These are phyloP conservation scores for Huntiella abstrusa DNA, from an alignment of 2,329 filamentous ascomycete species.

Conservation along the genomic window DNA sequence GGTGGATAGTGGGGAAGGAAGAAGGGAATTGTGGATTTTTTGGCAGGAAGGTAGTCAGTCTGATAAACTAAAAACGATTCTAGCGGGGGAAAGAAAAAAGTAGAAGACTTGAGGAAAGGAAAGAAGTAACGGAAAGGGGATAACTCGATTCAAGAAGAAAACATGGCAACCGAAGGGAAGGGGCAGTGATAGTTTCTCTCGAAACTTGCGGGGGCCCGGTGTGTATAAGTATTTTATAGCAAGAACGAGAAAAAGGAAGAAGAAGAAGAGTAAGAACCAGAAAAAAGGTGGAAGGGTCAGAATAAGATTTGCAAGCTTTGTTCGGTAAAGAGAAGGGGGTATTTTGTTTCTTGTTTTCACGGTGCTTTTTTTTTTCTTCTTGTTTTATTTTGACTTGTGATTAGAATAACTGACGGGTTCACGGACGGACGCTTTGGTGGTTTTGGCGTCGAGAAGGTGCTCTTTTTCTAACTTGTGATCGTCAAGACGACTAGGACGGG, in stretches of 20 bases:
- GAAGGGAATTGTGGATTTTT: neutral
- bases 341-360: no score
- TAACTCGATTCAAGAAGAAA: no score
- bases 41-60: neutral
- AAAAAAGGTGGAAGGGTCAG: neutral
- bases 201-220: no score
- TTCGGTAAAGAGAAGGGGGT: neutral
- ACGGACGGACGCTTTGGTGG: no score
- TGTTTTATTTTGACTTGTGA: neutral
- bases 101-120: neutral
- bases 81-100: neutral
- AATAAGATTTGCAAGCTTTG: neutral
- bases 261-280: neutral
- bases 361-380: neutral
- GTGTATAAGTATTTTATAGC: no score
- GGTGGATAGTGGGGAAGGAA: neutral
- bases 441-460: no score
- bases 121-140: no score
- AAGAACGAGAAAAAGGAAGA: neutral
- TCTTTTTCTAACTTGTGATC: no score
- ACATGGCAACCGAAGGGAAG: no score
- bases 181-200: no score
- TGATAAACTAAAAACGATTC: conserved; percentile 1
- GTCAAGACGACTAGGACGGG: no score
- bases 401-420: neutral